Evolutionary conservation across 805 yeast genomes (phyloP).

Genomic region (Zygosaccharomyces pseudorouxii): DNA sequence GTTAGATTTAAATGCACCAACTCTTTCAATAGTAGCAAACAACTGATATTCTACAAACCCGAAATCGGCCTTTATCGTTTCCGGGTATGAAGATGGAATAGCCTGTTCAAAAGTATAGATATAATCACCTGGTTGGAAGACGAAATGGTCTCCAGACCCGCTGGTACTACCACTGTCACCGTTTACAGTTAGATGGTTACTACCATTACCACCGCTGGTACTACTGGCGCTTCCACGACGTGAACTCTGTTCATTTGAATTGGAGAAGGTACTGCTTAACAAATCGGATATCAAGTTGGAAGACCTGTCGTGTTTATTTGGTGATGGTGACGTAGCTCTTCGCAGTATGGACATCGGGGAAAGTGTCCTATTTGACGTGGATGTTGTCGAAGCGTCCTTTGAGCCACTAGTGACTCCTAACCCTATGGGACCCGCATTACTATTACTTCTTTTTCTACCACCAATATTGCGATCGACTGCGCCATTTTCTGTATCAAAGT

Average conservation of each 20-base stretch:
- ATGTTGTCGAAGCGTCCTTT: background rate
- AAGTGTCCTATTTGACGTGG: constrained; percentile 19
- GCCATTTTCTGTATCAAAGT: constrained; percentile 1
- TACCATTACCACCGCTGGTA: background rate
- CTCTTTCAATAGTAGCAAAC: constrained; percentile 65
- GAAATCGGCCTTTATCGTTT: constrained; percentile 68
- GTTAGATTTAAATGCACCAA: constrained; percentile 82
- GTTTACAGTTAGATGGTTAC: background rate
- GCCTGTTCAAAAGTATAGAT: constrained; percentile 89
- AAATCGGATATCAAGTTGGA: constrained; percentile 28
- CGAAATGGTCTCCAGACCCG: constrained; percentile 34
- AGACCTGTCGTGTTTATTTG: constrained; percentile 14
- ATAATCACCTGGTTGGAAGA: constrained; percentile 84
- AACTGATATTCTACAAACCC: constrained; percentile 72
- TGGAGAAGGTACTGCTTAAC: constrained; percentile 21
- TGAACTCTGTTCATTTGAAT: constrained; percentile 12
- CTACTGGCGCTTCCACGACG: constrained; percentile 3
- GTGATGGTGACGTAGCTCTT: constrained; percentile 25
- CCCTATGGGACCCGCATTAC: constrained; percentile 2
- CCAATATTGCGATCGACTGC: background rate
- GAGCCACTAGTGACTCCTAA: background rate
- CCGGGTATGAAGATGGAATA: constrained; percentile 77
- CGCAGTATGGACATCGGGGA: constrained; percentile 31
- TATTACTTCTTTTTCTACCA: constrained; percentile 7
- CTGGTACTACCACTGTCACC: constrained; percentile 6